Conservation (phyloP, 805 yeast species). For the Candida vartiovaarae region DNA sequence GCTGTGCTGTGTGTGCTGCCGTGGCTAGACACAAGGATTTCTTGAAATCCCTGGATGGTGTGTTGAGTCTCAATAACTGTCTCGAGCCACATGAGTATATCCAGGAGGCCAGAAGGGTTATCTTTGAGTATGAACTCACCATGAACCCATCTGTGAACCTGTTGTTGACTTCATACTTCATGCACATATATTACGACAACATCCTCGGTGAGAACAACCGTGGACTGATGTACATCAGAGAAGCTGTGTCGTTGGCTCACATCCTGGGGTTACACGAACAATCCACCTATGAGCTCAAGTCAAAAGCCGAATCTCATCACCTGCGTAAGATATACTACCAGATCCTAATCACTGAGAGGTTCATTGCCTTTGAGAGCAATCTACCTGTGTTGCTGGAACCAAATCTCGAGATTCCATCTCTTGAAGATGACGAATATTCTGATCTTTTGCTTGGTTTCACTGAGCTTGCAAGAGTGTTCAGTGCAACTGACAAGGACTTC, state of each 20-base stretch:
- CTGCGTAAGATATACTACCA: slow-evolving; percentile 19
- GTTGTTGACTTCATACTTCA: slow-evolving; percentile 16
- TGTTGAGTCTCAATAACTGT: slow-evolving; percentile 13
- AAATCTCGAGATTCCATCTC: slow-evolving; percentile 17
- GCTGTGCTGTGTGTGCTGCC: slow-evolving; percentile 21
- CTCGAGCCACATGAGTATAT: slow-evolving; percentile 16
- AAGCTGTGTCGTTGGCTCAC: slow-evolving; percentile 19
- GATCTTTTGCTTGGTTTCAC: slow-evolving; percentile 19
- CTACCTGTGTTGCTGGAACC: slow-evolving; percentile 19
- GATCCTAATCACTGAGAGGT: slow-evolving; percentile 19
- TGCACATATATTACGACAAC: slow-evolving; percentile 19
- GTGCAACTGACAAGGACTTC: slow-evolving; percentile 18
- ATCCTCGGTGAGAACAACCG: slow-evolving; percentile 10
- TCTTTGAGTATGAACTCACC: slow-evolving; percentile 13
- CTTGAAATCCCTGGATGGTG: slow-evolving; percentile 14
- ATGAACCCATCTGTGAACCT: slow-evolving; percentile 10
- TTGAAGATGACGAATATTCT: slow-evolving; percentile 21
- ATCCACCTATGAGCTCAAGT: slow-evolving; percentile 4
- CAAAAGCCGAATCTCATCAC: slow-evolving; percentile 16
- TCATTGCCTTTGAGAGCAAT: slow-evolving; percentile 15
- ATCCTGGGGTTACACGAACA: slow-evolving; percentile 18
- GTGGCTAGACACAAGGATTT: slow-evolving; percentile 18
- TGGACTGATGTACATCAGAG: slow-evolving; percentile 18
- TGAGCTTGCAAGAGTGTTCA: slow-evolving; percentile 18
- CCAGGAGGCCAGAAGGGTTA: slow-evolving; percentile 17